phyloP scores from a whole-genome alignment of 2,329 filamentous ascomycete genomes.

The Pseudocercospora ulei region DNA sequence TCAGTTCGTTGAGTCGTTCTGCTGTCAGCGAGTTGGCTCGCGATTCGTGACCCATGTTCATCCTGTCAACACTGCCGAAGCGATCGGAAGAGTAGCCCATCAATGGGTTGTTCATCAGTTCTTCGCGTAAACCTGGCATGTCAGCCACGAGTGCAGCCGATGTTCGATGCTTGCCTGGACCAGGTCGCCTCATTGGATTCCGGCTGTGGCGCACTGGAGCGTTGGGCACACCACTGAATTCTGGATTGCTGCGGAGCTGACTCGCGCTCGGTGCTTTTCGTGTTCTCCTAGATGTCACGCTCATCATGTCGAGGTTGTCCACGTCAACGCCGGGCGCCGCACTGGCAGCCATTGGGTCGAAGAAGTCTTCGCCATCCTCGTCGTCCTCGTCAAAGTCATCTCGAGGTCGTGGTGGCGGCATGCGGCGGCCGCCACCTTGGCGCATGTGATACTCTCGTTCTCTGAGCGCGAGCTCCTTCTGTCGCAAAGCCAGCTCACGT shows the following conservation, averaged over 20 bases:
- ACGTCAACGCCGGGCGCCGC: constrained; percentile 66
- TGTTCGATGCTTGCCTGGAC: constrained; percentile 61
- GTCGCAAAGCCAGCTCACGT: constrained; percentile 73
- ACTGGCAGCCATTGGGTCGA: constrained; percentile 61
- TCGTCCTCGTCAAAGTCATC: constrained; percentile 62
- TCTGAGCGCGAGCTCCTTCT: constrained; percentile 73
- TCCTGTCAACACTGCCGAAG: constrained; percentile 81
- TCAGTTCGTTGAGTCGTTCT: constrained; percentile 62
- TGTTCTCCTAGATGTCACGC: constrained; percentile 84
- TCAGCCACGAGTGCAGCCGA: constrained; percentile 66
- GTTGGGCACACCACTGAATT: constrained; percentile 42
- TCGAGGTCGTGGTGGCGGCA: constrained; percentile 29
- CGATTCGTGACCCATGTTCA: constrained; percentile 73
- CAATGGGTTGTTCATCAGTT: constrained; percentile 81
- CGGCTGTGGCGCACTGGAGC: constrained; percentile 42
- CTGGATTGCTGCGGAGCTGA: constrained; percentile 73
- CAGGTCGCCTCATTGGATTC: constrained; percentile 34
- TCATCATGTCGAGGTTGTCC: constrained; percentile 99
- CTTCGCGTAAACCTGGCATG: constrained; percentile 63
- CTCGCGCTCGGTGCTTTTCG: constrained; percentile 63
- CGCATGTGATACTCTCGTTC: constrained; percentile 76
- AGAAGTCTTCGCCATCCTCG: constrained; percentile 80
- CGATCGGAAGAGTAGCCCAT: constrained; percentile 90
- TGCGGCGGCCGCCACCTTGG: constrained; percentile 41
- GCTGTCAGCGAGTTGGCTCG: constrained; percentile 87